phyloP scores from a whole-genome alignment of 371 early-diverging fungal genomes.

The Quaeritorhiza haematococci region DNA sequence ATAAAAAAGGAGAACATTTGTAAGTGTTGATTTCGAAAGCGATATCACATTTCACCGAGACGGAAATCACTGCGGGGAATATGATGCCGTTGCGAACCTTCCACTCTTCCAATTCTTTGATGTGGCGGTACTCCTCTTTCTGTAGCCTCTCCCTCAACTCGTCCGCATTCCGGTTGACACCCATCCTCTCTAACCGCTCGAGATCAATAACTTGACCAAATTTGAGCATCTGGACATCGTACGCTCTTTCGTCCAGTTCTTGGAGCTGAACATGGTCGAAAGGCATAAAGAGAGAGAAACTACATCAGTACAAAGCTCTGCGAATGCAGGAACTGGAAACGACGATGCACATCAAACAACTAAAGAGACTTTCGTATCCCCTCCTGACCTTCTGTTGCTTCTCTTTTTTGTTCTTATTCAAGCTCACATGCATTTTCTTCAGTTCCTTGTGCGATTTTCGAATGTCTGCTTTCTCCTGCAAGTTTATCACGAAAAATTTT shows the following conservation, averaged over 20 bases:
- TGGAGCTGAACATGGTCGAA: no score
- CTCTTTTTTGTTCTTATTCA: constrained; percentile 43
- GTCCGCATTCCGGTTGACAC: constrained; percentile 48
- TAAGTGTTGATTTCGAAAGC: not conserved
- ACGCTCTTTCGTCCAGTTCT: constrained; percentile 38
- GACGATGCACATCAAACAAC: no score
- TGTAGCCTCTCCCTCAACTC: constrained; percentile 46
- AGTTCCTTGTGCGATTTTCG: constrained; percentile 49
- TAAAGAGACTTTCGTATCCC: no score
- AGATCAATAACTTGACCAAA: constrained; percentile 53
- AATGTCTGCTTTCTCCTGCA: constrained; percentile 51
- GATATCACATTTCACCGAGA: not conserved
- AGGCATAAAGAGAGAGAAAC: not conserved
- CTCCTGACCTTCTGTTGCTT: constrained; percentile 37
- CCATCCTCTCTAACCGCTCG: constrained; percentile 50
- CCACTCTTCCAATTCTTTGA: constrained; percentile 31
- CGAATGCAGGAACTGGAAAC: not conserved
- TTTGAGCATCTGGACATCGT: constrained; percentile 57
- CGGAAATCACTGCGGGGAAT: not conserved
- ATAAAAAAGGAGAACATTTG: not conserved
- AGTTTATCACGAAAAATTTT: not conserved
- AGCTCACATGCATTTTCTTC: constrained; percentile 41
- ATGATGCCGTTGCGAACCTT: constrained; percentile 25
- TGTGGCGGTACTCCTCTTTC: constrained; percentile 36
- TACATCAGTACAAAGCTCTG: not conserved